phyloP scores from a whole-genome alignment of 441 rosid genomes.

The Francoa sonchifolia region DNA sequence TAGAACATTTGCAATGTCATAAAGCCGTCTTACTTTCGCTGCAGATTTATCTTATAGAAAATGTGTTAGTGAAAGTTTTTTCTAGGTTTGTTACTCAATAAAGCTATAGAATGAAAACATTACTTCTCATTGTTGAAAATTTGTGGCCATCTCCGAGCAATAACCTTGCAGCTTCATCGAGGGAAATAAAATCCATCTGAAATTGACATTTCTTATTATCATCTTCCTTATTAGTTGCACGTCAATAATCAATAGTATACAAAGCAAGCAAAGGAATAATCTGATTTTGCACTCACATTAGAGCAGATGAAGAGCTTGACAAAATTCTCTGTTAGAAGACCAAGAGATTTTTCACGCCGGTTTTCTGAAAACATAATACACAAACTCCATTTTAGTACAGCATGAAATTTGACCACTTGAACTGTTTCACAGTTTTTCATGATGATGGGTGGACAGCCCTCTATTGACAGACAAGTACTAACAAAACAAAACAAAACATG shows the following conservation, averaged over 20 bases:
- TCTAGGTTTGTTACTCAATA: slow-evolving; percentile 14
- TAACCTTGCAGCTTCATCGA: slow-evolving; percentile 69
- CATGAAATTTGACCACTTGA: background rate
- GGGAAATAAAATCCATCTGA: slow-evolving; percentile 58
- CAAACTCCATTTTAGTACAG: background rate
- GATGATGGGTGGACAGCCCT: background rate
- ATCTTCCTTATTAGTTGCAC: background rate
- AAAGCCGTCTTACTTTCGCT: slow-evolving; percentile 91
- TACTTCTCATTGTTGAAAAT: slow-evolving; percentile 67
- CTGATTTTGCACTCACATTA: background rate
- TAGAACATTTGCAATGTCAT: slow-evolving; percentile 89
- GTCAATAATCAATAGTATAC: background rate
- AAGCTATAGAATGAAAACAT: too few species aligned
- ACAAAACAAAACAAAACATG: too few species aligned
- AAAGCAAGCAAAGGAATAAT: background rate
- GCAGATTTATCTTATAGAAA: slow-evolving; percentile 14
- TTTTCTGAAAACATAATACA: background rate
- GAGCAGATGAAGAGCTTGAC: slow-evolving; percentile 1
- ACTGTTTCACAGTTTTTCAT: background rate
- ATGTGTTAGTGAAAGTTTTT: too few species aligned
- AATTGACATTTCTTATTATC: background rate
- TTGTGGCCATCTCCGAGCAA: slow-evolving; percentile 75
- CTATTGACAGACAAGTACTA: too few species aligned
- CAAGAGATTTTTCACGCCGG: slow-evolving; percentile 1
- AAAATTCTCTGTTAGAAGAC: background rate